phyloP scores from a whole-genome alignment of 2,329 filamentous ascomycete species.

The Pseudogymnoascus sp. region DNA sequence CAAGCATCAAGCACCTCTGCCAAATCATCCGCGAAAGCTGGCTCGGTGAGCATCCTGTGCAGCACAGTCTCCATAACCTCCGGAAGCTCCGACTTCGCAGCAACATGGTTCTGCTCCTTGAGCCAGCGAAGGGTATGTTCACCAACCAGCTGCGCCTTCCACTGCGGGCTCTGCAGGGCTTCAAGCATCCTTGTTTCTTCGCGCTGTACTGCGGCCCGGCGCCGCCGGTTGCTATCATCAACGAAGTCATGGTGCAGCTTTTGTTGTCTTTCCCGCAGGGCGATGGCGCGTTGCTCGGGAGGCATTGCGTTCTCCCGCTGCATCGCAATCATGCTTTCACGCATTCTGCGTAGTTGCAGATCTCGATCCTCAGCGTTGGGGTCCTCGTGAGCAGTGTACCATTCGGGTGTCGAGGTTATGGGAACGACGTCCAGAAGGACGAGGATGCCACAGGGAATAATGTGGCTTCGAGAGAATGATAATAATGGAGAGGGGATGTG shows the following conservation, averaged over 20 bases:
- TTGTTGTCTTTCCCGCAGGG: slow-evolving; percentile 33
- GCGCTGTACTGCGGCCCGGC: slow-evolving; percentile 33
- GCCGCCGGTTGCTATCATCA: slow-evolving; percentile 37
- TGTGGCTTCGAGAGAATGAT: slow-evolving; percentile 40
- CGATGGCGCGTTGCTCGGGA: slow-evolving; percentile 34
- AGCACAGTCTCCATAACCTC: slow-evolving; percentile 39
- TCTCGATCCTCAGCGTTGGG: slow-evolving; percentile 32
- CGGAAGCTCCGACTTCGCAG: slow-evolving; percentile 26
- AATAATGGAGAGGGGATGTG: slow-evolving; percentile 45
- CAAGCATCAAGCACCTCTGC: slow-evolving; percentile 41
- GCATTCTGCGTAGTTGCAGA: slow-evolving; percentile 27
- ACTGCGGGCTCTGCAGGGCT: slow-evolving; percentile 45
- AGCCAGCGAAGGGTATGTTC: slow-evolving; percentile 39
- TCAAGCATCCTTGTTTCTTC: slow-evolving; percentile 39
- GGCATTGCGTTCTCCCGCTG: slow-evolving; percentile 37
- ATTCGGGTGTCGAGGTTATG: slow-evolving; percentile 44
- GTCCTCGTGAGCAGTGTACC: slow-evolving; percentile 37
- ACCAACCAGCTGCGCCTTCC: slow-evolving; percentile 40
- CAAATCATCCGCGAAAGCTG: slow-evolving; percentile 33
- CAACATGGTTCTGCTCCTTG: slow-evolving; percentile 24
- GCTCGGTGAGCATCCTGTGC: slow-evolving; percentile 44
- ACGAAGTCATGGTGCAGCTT: slow-evolving; percentile 37
- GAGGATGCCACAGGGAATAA: slow-evolving; percentile 50
- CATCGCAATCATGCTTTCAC: slow-evolving; percentile 35
- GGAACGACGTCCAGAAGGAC: slow-evolving; percentile 44